Conservation (phyloP, 805 yeast genomes). For the Zygosaccharomyces bailii region DNA sequence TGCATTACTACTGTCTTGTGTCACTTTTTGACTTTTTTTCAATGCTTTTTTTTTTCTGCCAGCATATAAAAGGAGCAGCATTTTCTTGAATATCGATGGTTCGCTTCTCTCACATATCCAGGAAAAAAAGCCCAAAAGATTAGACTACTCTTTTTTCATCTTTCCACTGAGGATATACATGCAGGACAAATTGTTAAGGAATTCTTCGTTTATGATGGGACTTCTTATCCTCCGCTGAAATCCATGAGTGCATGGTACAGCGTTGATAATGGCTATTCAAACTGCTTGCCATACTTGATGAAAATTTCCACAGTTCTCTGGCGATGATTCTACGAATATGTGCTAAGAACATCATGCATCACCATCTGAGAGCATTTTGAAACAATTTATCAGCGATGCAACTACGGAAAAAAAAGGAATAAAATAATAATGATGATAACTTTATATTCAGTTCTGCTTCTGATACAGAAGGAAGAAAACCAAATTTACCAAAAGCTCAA, state of each 20-base stretch:
- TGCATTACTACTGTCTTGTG: background rate
- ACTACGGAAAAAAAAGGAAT: constrained; percentile 2
- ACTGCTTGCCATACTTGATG: constrained; percentile 28
- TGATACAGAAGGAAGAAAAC: constrained; percentile 80
- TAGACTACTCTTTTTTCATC: constrained; percentile 36
- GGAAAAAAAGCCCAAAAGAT: constrained; percentile 27
- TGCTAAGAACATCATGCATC: constrained; percentile 91
- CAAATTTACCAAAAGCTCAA: constrained; percentile 55
- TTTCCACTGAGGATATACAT: constrained; percentile 65
- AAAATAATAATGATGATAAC: constrained; percentile 32
- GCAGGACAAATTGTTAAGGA: constrained; percentile 70
- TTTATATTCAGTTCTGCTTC: constrained; percentile 89
- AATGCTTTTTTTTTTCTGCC: constrained; percentile 3
- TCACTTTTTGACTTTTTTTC: constrained; percentile 9
- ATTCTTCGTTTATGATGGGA: constrained; percentile 71
- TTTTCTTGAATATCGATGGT: background rate
- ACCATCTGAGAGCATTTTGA: constrained; percentile 70
- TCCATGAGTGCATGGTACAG: constrained; percentile 32
- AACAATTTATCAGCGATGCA: constrained; percentile 6
- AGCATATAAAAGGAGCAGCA: background rate
- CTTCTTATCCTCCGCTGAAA: constrained; percentile 19
- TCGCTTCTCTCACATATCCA: background rate
- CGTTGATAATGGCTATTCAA: constrained; percentile 18
- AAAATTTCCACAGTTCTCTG: constrained; percentile 37
- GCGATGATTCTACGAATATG: constrained; percentile 49